These are phyloP conservation scores for Penicillium sp. DNA, from an alignment of 2,329 filamentous ascomycete species.

Conservation along the genomic window DNA sequence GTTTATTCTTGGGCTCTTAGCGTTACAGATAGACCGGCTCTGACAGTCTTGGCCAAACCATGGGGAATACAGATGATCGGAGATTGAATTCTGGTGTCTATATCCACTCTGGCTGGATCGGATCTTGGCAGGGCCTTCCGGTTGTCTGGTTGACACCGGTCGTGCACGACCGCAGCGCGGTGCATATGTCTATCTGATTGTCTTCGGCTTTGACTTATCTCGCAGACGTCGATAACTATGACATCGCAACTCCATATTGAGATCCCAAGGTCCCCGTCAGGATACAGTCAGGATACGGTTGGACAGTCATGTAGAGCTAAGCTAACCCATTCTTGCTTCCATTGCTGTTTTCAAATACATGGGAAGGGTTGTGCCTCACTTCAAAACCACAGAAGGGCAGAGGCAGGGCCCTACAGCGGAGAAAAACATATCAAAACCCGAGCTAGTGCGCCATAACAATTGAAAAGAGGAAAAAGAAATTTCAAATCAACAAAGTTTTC, in stretches of 20 bases:
- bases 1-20: not conserved
- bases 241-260: not conserved
- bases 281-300: not conserved
- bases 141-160: not conserved
- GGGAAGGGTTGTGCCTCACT: constrained; percentile 4
- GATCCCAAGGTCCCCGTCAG: not conserved
- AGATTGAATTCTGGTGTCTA: constrained; percentile 2
- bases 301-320: constrained; percentile 1
- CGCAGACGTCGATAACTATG: not conserved
- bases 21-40: not conserved
- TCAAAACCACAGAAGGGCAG: constrained; percentile 8
- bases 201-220: not conserved
- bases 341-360: constrained; percentile 22
- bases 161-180: not conserved
- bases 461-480: constrained; percentile 17
- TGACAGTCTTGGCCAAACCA: not conserved
- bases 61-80: not conserved
- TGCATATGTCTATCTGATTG: not conserved
- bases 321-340: constrained; percentile 23
- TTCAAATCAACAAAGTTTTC: constrained; percentile 6
- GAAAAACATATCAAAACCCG: constrained; percentile 32
- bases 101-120: not conserved
- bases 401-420: constrained; percentile 16
- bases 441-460: constrained; percentile 34
- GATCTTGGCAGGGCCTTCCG: not conserved